phyloP scores from a whole-genome alignment of 148 eudicot genomes.

The Limonium bicolor region DNA sequence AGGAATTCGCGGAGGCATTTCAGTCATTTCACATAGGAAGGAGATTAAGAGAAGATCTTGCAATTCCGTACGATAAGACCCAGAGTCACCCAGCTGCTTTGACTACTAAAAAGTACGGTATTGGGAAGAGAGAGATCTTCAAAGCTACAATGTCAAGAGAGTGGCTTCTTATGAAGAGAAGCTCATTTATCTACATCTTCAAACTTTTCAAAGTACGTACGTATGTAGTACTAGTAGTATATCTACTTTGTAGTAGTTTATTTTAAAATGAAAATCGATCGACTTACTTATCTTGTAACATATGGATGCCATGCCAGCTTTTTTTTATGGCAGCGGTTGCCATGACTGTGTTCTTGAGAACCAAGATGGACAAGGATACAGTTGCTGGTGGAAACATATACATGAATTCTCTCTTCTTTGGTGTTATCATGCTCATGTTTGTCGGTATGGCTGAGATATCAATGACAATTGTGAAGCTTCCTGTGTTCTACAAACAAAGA shows the following conservation, averaged over 20 bases:
- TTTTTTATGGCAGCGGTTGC: constrained; percentile 27
- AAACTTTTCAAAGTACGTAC: constrained; percentile 15
- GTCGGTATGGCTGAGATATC: constrained; percentile 53
- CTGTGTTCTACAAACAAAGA: constrained; percentile 67
- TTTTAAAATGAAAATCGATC: not conserved
- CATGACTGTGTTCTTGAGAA: constrained; percentile 49
- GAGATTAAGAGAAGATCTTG: constrained; percentile 17
- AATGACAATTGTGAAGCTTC: constrained; percentile 60
- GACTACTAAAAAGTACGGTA: constrained; percentile 33
- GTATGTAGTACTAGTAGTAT: not conserved
- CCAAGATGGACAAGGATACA: constrained; percentile 29
- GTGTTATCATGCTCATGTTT: constrained; percentile 25
- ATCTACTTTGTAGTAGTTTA: not conserved
- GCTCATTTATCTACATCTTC: constrained; percentile 45
- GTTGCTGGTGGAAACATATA: constrained; percentile 32
- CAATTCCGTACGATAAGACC: constrained; percentile 20
- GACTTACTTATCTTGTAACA: not conserved
- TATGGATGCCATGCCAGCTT: constrained; percentile 13
- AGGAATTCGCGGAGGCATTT: constrained; percentile 29
- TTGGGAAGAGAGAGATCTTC: constrained; percentile 38
- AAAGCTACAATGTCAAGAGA: constrained; percentile 55
- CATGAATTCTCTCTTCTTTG: constrained; percentile 42
- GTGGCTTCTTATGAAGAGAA: constrained; percentile 52
- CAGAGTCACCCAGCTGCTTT: constrained; percentile 26
- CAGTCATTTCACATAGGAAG: constrained; percentile 26